phyloP scores from a whole-genome alignment of 1,284 basidiomycete species.

The Naganishia albida region DNA sequence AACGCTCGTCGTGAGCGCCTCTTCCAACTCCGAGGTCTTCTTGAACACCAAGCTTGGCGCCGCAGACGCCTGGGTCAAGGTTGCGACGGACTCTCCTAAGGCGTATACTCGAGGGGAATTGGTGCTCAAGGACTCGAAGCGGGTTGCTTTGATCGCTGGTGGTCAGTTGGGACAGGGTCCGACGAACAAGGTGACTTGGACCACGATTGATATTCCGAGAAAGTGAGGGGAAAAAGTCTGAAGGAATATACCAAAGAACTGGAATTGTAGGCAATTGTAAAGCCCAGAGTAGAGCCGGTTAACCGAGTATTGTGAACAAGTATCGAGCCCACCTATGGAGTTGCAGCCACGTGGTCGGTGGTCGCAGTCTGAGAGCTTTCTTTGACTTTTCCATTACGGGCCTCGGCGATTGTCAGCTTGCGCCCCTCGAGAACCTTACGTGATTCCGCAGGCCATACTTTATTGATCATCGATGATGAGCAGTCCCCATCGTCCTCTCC shows the following conservation, averaged over 20 bases:
- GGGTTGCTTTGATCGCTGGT: conserved; percentile 36
- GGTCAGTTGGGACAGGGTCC: conserved; percentile 29
- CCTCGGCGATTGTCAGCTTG: too few relatives aligned
- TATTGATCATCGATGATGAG: too few relatives aligned
- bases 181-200: conserved; percentile 34
- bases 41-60: conserved; percentile 35
- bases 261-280: not conserved
- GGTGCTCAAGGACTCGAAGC: conserved; percentile 35
- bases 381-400: too few relatives aligned
- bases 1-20: conserved; percentile 48
- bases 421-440: too few relatives aligned
- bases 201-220: conserved; percentile 28
- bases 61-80: conserved; percentile 33
- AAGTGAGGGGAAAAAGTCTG: not conserved
- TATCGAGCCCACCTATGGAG: too few relatives aligned
- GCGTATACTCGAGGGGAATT: conserved; percentile 34
- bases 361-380: too few relatives aligned
- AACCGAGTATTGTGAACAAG: too few relatives aligned
- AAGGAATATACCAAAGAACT: not conserved
- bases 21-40: conserved; percentile 35
- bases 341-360: too few relatives aligned
- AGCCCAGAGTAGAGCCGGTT: too few relatives aligned
- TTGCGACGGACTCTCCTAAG: conserved; percentile 27
- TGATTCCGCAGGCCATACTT: too few relatives aligned
- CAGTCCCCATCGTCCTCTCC: too few relatives aligned